Evolutionary conservation across 345 rosid species (phyloP).

Genomic region (Kandelia obovata): DNA sequence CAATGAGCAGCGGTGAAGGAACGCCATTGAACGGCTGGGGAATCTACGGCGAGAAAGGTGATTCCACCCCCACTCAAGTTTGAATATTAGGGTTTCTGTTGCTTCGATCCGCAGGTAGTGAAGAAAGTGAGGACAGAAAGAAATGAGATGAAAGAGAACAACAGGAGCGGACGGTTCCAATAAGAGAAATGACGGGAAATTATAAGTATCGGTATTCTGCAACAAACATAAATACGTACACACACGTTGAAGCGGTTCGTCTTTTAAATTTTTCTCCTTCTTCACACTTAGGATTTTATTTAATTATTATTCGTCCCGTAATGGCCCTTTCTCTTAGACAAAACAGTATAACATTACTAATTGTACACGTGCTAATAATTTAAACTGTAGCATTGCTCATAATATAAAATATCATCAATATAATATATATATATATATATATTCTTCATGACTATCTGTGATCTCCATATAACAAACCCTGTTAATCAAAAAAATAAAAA

Average conservation of each 20-base stretch:
- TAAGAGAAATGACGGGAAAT: not conserved
- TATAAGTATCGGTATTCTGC: not conserved
- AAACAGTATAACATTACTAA: too few species aligned
- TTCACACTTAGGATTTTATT: too few species aligned
- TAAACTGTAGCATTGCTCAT: too few species aligned
- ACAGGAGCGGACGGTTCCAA: constrained; percentile 41
- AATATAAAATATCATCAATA: too few species aligned
- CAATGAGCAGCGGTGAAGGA: constrained; percentile 36
- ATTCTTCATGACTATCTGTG: too few species aligned
- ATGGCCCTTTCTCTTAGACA: not conserved
- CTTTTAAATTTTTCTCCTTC: too few species aligned
- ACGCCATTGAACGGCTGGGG: constrained; percentile 20
- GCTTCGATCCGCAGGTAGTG: constrained; percentile 12
- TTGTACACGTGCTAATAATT: too few species aligned
- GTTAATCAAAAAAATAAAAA: too few species aligned
- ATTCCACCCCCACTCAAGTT: not conserved
- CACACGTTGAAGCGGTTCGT: too few species aligned
- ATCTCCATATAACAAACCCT: too few species aligned
- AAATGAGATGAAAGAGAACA: constrained; percentile 13
- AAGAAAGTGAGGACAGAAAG: not conserved
- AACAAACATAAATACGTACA: too few species aligned
- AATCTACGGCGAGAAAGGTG: not conserved
- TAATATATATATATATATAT: too few species aligned
- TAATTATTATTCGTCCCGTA: not conserved
- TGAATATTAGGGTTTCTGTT: constrained; percentile 18